A percentile compares a stretch with the other conserved stretches of the same genome.
Conservation (phyloP, 2,329 filamentous ascomycete genomes). For the Claviceps quebecensis region DNA sequence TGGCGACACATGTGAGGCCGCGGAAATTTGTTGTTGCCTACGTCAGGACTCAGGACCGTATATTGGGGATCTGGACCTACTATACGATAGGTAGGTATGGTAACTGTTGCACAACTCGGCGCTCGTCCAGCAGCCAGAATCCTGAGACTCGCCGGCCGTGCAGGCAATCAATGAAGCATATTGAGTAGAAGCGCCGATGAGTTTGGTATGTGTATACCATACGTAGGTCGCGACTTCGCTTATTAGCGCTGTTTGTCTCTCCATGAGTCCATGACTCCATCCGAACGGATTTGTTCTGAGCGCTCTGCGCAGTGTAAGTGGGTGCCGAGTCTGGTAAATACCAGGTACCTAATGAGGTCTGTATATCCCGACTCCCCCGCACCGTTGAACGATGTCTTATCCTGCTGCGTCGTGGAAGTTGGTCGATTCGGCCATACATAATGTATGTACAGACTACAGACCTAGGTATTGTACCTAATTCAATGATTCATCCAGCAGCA, state of each 20-base stretch:
- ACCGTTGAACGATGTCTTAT: slow-evolving; percentile 2
- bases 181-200: neutral
- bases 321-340: neutral
- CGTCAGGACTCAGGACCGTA: neutral
- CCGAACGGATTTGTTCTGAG: too few relatives aligned
- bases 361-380: neutral
- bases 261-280: too few relatives aligned
- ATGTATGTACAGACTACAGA: neutral
- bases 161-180: neutral
- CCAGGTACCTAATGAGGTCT: too few relatives aligned
- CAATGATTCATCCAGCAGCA: neutral
- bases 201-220: neutral
- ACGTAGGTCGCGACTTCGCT: neutral
- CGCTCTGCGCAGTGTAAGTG: neutral
- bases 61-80: too few relatives aligned
- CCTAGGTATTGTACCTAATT: neutral
- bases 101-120: slow-evolving; percentile 1
- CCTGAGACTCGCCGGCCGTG: slow-evolving; percentile 1
- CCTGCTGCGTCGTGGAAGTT: neutral
- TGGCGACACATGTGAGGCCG: neutral
- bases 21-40: neutral
- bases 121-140: slow-evolving; percentile 4
- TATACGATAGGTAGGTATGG: too few relatives aligned
- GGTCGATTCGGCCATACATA: neutral
- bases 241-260: neutral